These are phyloP conservation scores for Neurospora sp. DNA, from an alignment of 495 filamentous ascomycete genomes.

Conservation along the genomic window DNA sequence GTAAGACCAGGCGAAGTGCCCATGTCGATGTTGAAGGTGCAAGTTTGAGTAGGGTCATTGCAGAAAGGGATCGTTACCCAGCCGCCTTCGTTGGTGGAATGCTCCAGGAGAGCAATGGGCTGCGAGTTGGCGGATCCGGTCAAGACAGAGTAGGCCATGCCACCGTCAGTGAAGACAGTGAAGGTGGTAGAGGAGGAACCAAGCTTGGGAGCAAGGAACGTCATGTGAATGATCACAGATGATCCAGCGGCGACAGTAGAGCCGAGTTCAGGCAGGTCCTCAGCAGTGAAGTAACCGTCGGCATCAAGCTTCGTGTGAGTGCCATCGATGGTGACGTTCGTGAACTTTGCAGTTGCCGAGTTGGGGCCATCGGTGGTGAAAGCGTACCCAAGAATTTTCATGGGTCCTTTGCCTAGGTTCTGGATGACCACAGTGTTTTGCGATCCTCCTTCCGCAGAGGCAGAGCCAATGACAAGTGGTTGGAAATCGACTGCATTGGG, in stretches of 20 bases:
- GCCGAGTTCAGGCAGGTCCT: conserved; percentile 16
- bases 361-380: conserved; percentile 14
- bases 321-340: conserved; percentile 17
- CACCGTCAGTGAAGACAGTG: conserved; percentile 22
- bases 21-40: conserved; percentile 11
- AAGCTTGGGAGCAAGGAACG: conserved; percentile 17
- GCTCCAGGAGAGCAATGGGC: conserved; percentile 7
- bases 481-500: conserved; percentile 28
- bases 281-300: conserved; percentile 20
- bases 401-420: conserved; percentile 22
- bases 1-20: conserved; percentile 10
- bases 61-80: conserved; percentile 11
- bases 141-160: conserved; percentile 18
- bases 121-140: conserved; percentile 18
- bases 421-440: conserved; percentile 23
- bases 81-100: conserved; percentile 5
- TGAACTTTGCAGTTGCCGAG: conserved; percentile 5
- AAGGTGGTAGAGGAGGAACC: conserved; percentile 19
- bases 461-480: conserved; percentile 22
- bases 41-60: conserved; percentile 7
- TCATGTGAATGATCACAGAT: conserved; percentile 19
- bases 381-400: conserved; percentile 30
- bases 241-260: conserved; percentile 16
- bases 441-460: conserved; percentile 13
- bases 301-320: conserved; percentile 11